Evolutionary conservation across 2,329 filamentous ascomycete species (phyloP), one percentile per base, ranked within the genome.

Genomic region (Fusarium hainanense): DNA sequence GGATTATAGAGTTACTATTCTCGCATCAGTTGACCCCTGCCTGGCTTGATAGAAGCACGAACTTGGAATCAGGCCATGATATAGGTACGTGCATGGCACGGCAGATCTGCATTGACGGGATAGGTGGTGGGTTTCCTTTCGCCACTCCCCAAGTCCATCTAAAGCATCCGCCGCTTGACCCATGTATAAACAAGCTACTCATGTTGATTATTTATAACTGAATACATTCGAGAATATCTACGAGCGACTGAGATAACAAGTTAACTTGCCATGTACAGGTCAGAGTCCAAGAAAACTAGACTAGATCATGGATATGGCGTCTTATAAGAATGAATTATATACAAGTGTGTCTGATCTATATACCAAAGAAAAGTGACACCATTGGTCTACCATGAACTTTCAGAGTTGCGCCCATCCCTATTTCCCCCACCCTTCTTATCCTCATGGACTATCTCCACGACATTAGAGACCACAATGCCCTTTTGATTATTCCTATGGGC

Each of bases 401-500:
- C 51, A 4, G 54, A 59, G 3, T 41, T 40, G 14, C 58, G 52
- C 8, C 48, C 20, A 3, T 48, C 49, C 11, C 55, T 58, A 16
- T 55, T 70, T 2, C 50, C 50, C 3, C 59, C 56, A 7, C 48
- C 50, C 6, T 54, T 64, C 16, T 75, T 66, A 2, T 77, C 67
- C 20, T 76, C 75, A 3, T 65, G 73, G 8, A 65, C 68, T 6
- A 83, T 70, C 50, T 82, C 77, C 20, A 84, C 74, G 46, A 82
- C 75, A 49, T 79, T 83, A 0, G 79, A 82, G n/a, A 84, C 79
- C 23, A 82, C 63, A 32, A 83, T 84, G 3, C 4, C 77, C 77
- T 16, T 70, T 75, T 1, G 71, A 13, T 46, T 60, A 20, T 68
- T 71, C 34, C 66, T 71, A 2, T 67, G 58, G 42, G 74, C 49